Evolutionary conservation across 2,329 filamentous ascomycete genomes (phyloP), one percentile per base, ranked within the genome.

Genomic region (Alternaria ventricosa): DNA sequence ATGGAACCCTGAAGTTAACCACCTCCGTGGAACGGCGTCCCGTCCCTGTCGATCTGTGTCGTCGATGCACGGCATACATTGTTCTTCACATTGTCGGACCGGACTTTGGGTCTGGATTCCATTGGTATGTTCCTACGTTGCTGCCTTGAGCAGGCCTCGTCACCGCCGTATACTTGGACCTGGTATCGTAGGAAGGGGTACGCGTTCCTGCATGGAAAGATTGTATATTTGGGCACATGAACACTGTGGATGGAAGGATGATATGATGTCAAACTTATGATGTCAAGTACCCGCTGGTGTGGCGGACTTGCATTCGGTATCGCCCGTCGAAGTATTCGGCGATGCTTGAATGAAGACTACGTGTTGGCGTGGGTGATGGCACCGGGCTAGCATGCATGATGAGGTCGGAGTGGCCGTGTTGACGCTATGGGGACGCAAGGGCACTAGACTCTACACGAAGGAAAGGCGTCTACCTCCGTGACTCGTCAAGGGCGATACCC

Each of bases 141-240:
- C 27, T 47, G 54, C 43, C 41, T 56, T 3, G 54, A 33, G 20
- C 11, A 47, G 49, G 30, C 49, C 8, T 53, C 49, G 49, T 53
- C 33, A 41, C 36, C 36, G 15, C n/a, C 36, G 36, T 6, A 18
- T 41, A 30, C 12, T 23, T 41, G 53, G 6, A 6, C 6, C 22
- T 23, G 28, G 13, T 53, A 18, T 41, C 30, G 15, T 30, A 6
- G 22, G n/a, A 22, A 25, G 27, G 54, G 15, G 36, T 61, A 53
- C 47, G 60, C 41, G 60, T 59, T 58, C 43, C 47, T 57, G 60
- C 60, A 58, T 58, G 13, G 30, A 15, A 33, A 47, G 25, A 18
- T 15, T 2, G 20, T 53, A 53, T 53, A 33, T 46, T 33, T 30
- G 43, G 54, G 18, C 12, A 20, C 18, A 23, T 33, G 54, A 23